Evolutionary conservation across 176 grass and related monocot species (phyloP), one percentile per base, ranked within the genome.

Genomic region (Oryza longistaminata): DNA sequence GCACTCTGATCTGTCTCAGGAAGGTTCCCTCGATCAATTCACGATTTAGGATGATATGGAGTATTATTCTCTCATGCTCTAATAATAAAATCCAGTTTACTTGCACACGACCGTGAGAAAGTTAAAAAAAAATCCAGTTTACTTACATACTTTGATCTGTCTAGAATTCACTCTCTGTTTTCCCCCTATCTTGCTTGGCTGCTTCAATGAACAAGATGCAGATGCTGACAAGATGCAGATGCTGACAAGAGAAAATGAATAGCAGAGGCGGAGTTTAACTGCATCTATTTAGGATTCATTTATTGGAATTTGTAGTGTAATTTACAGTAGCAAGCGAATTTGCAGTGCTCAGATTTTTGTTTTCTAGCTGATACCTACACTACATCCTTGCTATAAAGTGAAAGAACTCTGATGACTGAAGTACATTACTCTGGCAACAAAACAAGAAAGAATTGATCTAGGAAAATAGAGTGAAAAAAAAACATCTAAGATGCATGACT

Each of bases 361-460:
- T 24, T 62, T 24, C 58, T 62, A 62, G 21, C 61, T 27, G 44
- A 42, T 42, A 40, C 13, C 31, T 26, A 76, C 62, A 66, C 31
- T 26, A 76, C 64, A 66, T 75, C 2, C 26, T 67, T 84, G 44
- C 4, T 69, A 42, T 42, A 42, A 70, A 77, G 33, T n/a, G 33
- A 7, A 55, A 67, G 19, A n/a, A 68, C 21, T 39, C 61, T 40
- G 19, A 53, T 9, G 37, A 27, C 21, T 68, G 6, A 68, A 39
- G 67, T 53, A 14, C 45, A 37, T 55, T 76, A 19, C 21, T 58
- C 31, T 4, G 55, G 67, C 13, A 58, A 64, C 52, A 73, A 44
- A 71, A 68, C 61, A 87, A 87, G 45, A 24, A 72, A 73, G 21
- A 75, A 31, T 42, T 75, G 76, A 61, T 88, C 80, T 83, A 82